phyloP scores from a whole-genome alignment of 331 rosid species.

The Stylosanthes scabra region DNA sequence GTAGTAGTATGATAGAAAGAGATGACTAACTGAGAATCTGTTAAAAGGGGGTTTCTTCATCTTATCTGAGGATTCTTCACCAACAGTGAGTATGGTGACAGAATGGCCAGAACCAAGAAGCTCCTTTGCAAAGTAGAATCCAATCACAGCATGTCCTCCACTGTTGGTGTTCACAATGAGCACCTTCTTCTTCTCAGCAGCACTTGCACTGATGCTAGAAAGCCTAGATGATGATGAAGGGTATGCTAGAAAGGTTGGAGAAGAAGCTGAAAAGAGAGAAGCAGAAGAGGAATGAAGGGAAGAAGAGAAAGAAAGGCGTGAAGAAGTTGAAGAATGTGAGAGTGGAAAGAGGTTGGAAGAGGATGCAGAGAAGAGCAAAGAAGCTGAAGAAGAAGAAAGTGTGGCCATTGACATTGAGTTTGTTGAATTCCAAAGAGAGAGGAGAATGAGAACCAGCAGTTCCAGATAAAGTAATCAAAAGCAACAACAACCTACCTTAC shows the following conservation, averaged over 20 bases:
- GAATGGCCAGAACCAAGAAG: conserved; percentile 80
- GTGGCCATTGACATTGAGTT: conserved; percentile 88
- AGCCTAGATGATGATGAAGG: conserved; percentile 43
- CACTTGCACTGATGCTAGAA: conserved; percentile 52
- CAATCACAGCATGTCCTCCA: conserved; percentile 87
- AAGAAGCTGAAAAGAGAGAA: conserved; percentile 64
- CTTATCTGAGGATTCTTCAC: conserved; percentile 83
- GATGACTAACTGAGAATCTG: conserved; percentile 74
- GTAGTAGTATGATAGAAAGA: not conserved
- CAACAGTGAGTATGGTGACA: conserved; percentile 83
- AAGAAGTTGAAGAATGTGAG: conserved; percentile 50
- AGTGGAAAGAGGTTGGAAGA: conserved; percentile 50
- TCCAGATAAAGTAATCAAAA: conserved; percentile 36
- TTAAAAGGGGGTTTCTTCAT: conserved; percentile 92
- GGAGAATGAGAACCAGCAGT: conserved; percentile 60
- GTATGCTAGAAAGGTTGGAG: conserved; percentile 42
- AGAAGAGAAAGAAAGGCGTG: conserved; percentile 54
- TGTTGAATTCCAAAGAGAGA: conserved; percentile 1
- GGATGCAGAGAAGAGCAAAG: conserved; percentile 54
- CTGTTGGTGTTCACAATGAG: conserved; percentile 81
- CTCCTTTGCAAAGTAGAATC: conserved; percentile 87
- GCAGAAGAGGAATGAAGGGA: conserved; percentile 49
- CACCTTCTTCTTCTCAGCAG: conserved; percentile 71
- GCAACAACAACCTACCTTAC: not conserved
- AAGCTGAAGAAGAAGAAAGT: conserved; percentile 71